Base-by-base conservation (phyloP, 768 basidiomycete genomes). In the Lactarius akahatsu region DNA sequence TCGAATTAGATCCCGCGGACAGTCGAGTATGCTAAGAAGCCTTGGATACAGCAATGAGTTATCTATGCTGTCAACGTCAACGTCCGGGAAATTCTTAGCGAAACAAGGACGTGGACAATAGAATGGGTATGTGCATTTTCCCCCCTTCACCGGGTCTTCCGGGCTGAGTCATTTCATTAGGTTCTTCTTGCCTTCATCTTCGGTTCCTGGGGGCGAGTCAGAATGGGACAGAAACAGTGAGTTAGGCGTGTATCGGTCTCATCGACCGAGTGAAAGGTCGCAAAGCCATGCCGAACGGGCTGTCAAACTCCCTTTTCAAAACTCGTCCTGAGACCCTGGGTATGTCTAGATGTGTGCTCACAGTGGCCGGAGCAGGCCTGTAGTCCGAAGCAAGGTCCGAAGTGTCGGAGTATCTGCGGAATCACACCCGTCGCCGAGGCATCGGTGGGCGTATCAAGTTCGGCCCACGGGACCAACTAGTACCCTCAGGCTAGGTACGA, bases 51-150 rank as follows among this genome's bases (percentile, higher is more conserved):
- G 26, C 50, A 54, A 8, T 55, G 34, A 30, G 36, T 30, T 15
- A 52, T 34, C 18, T 61, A 66, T n/a, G 23, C 30, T 15, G 58
- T 45, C 8, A 59, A 40, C 8, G 54, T n/a, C n/a, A 20, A 40
- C 41, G 16, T 61, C 15, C 56, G 65, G 60, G 23, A 66, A 40
- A 52, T 36, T 55, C 55, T 59, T 3, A 32, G 15, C 50, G 8
- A 47, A 43, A 65, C 36, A 47, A 47, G 32, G 64, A 65, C 26
- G 26, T 52, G 7, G 60, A 66, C 60, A 54, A 61, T 11, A 57
- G 41, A 32, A 56, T 40, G 16, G 36, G 55, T 66, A 45, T 18
- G 50, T 38, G 9, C 50, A 16, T 2, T 18, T 52, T n/a, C 1
- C 26, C 30, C 13, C 60, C 20, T 15, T 45, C 45, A 23, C 28